Base-by-base conservation (phyloP, 768 basidiomycete species). In the Tricholoma saponaceum region DNA sequence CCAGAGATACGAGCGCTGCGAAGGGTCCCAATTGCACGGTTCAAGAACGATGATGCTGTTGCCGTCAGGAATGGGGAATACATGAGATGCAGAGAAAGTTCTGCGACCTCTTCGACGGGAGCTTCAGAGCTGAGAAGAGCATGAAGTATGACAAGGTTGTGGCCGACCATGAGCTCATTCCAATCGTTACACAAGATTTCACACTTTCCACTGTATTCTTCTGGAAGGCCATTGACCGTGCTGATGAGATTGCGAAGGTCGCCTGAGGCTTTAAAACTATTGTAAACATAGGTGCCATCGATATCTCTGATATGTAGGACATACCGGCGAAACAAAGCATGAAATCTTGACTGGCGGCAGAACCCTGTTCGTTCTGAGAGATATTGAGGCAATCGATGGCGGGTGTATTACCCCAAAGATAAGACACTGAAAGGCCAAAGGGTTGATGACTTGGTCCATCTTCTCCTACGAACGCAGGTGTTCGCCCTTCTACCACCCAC, bases 81-180 rank as follows among this genome's bases (percentile, higher is more conserved):
- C 70, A 72, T 69, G n/a, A 74, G 58, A 57, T 74, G 72, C 2
- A 67, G 57, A 16, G 67, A 64, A 30, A 72, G 58, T 56, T 72
- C 72, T 12, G 70, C 70, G 2, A 70, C 72, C 56, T 70, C 67
- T 39, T 71, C 68, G 14, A 63, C 30, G 2, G 60, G 47, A 26
- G 62, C 56, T 14, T 65, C 64, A 22, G 61, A 60, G 46, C 59
- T 65, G 33, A 71, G 61, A 18, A 72, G 64, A 5, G 68, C 65
- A 54, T 64, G 66, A 5, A 73, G 59, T 7, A 67, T 56, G 33
- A 70, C 53, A 14, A 69, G 46, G 44, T 69, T 70, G 18, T 62
- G 62, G 30, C 61, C 62, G 18, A 63, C 62, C 22, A 69, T 61
- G 7, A 67, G 51, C 5, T 65, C 57, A 23, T 69, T 62, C 1